Conservation (phyloP, 208 protist species). For the Kentomonas sorsogonicus region DNA sequence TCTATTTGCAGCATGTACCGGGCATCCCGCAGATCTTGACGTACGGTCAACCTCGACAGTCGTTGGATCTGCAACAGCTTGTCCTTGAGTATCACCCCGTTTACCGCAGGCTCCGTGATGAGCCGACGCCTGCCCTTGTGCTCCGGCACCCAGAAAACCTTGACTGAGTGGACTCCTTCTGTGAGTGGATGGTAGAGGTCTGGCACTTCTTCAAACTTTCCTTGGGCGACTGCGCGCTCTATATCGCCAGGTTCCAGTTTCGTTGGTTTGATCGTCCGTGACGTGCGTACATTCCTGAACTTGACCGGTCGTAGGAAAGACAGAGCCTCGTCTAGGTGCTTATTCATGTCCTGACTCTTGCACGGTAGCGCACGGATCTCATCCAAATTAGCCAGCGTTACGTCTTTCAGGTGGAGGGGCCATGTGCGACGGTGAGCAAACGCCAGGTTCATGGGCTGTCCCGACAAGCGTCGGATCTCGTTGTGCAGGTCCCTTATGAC, state of each 20-base stretch:
- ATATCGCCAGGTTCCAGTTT: not conserved
- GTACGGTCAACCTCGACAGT: not conserved
- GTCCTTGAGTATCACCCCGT: not conserved
- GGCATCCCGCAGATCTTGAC: not conserved
- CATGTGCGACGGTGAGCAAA: too few relatives aligned
- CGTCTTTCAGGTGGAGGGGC: too few relatives aligned
- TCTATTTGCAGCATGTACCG: constrained; percentile 5
- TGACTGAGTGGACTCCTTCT: not conserved
- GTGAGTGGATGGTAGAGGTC: not conserved
- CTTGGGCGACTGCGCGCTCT: not conserved
- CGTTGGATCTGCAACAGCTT: not conserved
- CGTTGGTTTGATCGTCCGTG: constrained; percentile 5
- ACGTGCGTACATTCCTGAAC: not conserved
- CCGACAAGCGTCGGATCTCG: not conserved
- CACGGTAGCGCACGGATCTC: too few relatives aligned
- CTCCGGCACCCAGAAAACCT: constrained; percentile 5
- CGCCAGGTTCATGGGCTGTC: not conserved
- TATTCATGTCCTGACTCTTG: too few relatives aligned
- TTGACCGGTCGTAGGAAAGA: not conserved
- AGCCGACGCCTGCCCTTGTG: constrained; percentile 4
- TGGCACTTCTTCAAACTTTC: constrained; percentile 7
- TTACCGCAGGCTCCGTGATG: constrained; percentile 6
- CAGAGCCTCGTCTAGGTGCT: too few relatives aligned
- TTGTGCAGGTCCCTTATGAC: not conserved
- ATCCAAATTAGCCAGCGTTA: too few relatives aligned